Conservation (phyloP, 371 early-diverging fungal genomes). For the Mucor plumbeus region DNA sequence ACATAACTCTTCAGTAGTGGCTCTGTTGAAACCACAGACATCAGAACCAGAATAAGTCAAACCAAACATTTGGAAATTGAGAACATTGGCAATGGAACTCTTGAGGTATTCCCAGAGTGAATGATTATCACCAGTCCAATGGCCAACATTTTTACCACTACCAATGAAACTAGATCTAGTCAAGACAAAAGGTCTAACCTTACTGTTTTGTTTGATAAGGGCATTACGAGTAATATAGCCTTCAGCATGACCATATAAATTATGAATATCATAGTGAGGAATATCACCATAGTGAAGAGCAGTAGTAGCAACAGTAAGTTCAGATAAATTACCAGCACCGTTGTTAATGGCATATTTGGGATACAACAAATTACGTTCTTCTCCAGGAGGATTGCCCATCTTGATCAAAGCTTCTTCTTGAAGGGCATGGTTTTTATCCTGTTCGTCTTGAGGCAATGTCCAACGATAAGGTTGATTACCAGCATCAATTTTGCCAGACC, state of each 20-base stretch:
- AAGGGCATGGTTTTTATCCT: slow-evolving; percentile 24
- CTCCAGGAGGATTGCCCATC: slow-evolving; percentile 33
- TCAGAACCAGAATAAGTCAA: slow-evolving; percentile 73
- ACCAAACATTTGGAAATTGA: slow-evolving; percentile 73
- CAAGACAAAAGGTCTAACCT: slow-evolving; percentile 74
- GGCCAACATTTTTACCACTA: slow-evolving; percentile 63
- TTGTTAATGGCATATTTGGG: slow-evolving; percentile 47
- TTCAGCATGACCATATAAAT: slow-evolving; percentile 69
- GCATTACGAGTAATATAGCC: slow-evolving; percentile 59
- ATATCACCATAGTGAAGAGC: slow-evolving; percentile 61
- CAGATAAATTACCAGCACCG: slow-evolving; percentile 47
- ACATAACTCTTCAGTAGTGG: slow-evolving; percentile 63
- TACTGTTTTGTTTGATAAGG: slow-evolving; percentile 29
- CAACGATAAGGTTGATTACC: slow-evolving; percentile 32
- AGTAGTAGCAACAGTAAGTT: slow-evolving; percentile 60
- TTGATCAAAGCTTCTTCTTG: slow-evolving; percentile 26
- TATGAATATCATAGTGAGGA: slow-evolving; percentile 68
- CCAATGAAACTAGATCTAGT: slow-evolving; percentile 76
- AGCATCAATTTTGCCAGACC: slow-evolving; percentile 31
- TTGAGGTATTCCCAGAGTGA: slow-evolving; percentile 58
- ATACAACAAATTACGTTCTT: slow-evolving; percentile 38
- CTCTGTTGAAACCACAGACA: slow-evolving; percentile 72
- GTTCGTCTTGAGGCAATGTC: slow-evolving; percentile 31
- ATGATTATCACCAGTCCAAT: slow-evolving; percentile 74
- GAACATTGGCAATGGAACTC: slow-evolving; percentile 59